Evolutionary conservation across 2,329 filamentous ascomycete genomes (phyloP).

Genomic region (Exophiala viscosa): DNA sequence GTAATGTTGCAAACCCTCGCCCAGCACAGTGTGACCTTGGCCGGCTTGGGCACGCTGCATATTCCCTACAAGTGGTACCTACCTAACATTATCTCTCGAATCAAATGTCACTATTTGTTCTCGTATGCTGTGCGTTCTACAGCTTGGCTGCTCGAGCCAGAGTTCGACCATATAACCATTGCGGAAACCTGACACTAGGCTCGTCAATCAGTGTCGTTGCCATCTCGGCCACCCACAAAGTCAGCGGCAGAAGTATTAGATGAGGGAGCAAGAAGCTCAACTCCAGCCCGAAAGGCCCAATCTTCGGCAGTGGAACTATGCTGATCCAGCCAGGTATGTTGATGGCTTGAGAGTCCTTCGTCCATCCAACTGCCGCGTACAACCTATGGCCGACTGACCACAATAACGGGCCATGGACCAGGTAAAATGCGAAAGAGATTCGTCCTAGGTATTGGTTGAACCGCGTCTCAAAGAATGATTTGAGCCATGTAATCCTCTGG

Average conservation of each 20-base stretch:
- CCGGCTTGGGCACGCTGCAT: too few relatives aligned
- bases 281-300: constrained; percentile 60
- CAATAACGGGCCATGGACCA: constrained; percentile 45
- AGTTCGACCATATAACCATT: constrained; percentile 55
- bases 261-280: constrained; percentile 58
- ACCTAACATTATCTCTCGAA: too few relatives aligned
- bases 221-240: constrained; percentile 56
- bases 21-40: too few relatives aligned
- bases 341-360: constrained; percentile 47
- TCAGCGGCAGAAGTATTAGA: constrained; percentile 57
- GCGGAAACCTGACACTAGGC: constrained; percentile 56
- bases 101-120: too few relatives aligned
- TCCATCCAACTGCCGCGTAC: constrained; percentile 60
- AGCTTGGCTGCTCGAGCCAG: constrained; percentile 25
- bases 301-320: constrained; percentile 51
- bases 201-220: constrained; percentile 57
- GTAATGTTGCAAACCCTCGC: too few relatives aligned
- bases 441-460: constrained; percentile 46
- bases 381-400: constrained; percentile 60
- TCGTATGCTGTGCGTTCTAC: not conserved
- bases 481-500: constrained; percentile 57
- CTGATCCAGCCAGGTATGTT: constrained; percentile 57
- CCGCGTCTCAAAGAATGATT: constrained; percentile 41
- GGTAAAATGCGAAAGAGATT: constrained; percentile 47
- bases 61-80: too few relatives aligned